Conservation (phyloP, 495 filamentous ascomycete species). For the Acidomyces sp. region DNA sequence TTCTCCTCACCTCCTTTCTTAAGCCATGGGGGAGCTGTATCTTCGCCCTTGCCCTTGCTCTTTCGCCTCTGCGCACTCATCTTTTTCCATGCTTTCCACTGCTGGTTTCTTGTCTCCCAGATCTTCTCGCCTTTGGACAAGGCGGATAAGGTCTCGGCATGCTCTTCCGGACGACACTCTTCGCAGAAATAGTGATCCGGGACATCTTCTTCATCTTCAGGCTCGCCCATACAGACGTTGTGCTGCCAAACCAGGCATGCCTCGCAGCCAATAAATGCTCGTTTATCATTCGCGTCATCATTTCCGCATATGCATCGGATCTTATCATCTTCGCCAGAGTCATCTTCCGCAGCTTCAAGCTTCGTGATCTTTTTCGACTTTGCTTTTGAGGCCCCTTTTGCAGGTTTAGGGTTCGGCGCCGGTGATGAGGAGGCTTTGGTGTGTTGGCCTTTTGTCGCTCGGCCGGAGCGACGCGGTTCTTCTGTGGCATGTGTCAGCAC, state of each 20-base stretch:
- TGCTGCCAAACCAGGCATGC: slow-evolving; percentile 89
- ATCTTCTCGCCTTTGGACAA: slow-evolving; percentile 68
- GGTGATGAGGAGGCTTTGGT: slow-evolving; percentile 51
- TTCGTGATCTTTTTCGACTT: slow-evolving; percentile 40
- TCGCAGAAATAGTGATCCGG: slow-evolving; percentile 83
- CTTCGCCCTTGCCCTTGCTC: slow-evolving; percentile 35
- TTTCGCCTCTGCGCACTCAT: slow-evolving; percentile 21
- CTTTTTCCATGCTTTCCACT: slow-evolving; percentile 22
- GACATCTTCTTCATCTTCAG: slow-evolving; percentile 58
- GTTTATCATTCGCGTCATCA: slow-evolving; percentile 66
- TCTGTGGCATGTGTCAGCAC: slow-evolving; percentile 33
- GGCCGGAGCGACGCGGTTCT: slow-evolving; percentile 83
- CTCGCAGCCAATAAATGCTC: slow-evolving; percentile 85
- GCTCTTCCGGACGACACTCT: slow-evolving; percentile 69
- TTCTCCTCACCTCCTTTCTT: slow-evolving; percentile 21
- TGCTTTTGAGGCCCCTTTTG: slow-evolving; percentile 32
- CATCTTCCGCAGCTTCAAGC: slow-evolving; percentile 41
- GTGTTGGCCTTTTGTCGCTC: slow-evolving; percentile 92
- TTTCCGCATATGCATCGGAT: slow-evolving; percentile 91
- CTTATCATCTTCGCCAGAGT: slow-evolving; percentile 55
- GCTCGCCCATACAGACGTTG: slow-evolving; percentile 84
- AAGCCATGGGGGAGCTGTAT: slow-evolving; percentile 28
- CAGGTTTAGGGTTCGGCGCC: slow-evolving; percentile 39
- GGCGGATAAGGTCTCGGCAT: slow-evolving; percentile 58
- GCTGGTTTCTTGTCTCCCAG: slow-evolving; percentile 47